Base-by-base conservation (phyloP, 1,139 yeast species). In the Kodamaea suecica region DNA sequence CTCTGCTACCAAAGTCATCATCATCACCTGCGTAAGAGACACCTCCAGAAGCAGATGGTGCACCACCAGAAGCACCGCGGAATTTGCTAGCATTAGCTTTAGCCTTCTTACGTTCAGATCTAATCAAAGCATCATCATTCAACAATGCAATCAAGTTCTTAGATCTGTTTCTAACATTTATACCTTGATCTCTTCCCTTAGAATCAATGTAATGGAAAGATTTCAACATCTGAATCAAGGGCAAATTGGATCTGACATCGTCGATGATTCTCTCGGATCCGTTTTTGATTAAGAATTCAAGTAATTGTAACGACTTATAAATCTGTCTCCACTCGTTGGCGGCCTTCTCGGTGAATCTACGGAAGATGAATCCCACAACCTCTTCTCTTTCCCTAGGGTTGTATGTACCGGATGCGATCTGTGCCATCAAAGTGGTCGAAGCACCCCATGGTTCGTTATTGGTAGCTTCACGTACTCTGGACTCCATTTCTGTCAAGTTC, bases 401-500 rank as follows among this genome's bases (percentile, higher is more conserved):
- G 62, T 86, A 86, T 4, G 98, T 92, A 2, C 95, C 97, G 23
- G 88, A 84, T 4, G 98, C 94, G 50, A 94, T 92, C 55, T 88
- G 94, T 43, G 83, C 84, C 97, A 94, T 92, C 55, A 85, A 66
- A 2, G 95, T 77, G 4, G 94, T 76, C 2, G 95, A 80, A 3
- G 97, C 95, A n/a, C 98, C 98, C 99, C 99, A 92, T 2, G 98
- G 98, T 61, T 92, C 99, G 57, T 92, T 92, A 59, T 92, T 92
- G 38, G 98, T 92, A 31, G 97, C 97, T 60, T 92, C 97, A 44
- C 98, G 80, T 14, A 88, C 98, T 61, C 85, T 88, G 31, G 95
- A 84, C 63, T 92, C 98, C 83, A 86, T 88, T 47, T 87, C 97
- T 9, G 96, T 86, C 60, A 86, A 81, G 63, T 90, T 92, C 74